Percentiles rank a stretch among this genome's conserved stretches.
Evolutionary conservation across 2,329 filamentous ascomycete species (phyloP).

Genomic region (Lecanicillium sp.): DNA sequence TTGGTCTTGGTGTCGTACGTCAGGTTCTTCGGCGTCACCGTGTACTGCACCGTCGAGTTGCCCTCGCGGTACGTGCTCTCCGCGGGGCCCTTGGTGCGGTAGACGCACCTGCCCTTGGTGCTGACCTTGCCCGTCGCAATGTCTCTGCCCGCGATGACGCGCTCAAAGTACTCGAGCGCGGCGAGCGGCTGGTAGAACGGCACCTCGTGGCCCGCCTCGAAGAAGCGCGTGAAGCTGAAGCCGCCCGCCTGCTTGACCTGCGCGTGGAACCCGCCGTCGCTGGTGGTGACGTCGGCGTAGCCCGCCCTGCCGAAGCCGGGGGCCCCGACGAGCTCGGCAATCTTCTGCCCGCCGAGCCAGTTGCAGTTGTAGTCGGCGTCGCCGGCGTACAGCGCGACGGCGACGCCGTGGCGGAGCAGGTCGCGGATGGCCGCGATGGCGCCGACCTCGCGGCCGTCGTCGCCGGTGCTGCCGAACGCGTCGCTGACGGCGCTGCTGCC

Average conservation of each 20-base stretch:
- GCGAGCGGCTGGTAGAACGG: constrained; percentile 46
- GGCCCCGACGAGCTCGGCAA: constrained; percentile 53
- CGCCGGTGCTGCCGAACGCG: constrained; percentile 42
- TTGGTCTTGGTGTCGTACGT: neutral
- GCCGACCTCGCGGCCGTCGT: constrained; percentile 39
- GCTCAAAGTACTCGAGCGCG: constrained; percentile 1
- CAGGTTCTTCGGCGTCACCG: neutral
- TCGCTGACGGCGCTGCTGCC: constrained; percentile 35
- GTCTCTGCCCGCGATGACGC: neutral
- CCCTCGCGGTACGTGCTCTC: constrained; percentile 2
- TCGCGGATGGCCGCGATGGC: constrained; percentile 43
- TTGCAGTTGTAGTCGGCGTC: constrained; percentile 53
- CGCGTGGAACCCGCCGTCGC: constrained; percentile 57
- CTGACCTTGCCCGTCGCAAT: neutral
- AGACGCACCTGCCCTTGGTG: neutral
- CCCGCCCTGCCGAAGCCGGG: constrained; percentile 46
- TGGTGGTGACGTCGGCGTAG: constrained; percentile 61
- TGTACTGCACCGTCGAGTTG: neutral
- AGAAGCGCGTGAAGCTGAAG: constrained; percentile 55
- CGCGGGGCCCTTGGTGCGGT: neutral
- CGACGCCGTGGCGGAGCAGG: constrained; percentile 52
- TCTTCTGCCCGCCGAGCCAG: constrained; percentile 61
- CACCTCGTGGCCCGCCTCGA: constrained; percentile 54
- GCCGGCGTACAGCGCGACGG: constrained; percentile 61
- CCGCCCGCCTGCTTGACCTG: constrained; percentile 67